phyloP scores from a whole-genome alignment of 345 rosid genomes.

The Firmiana major region DNA sequence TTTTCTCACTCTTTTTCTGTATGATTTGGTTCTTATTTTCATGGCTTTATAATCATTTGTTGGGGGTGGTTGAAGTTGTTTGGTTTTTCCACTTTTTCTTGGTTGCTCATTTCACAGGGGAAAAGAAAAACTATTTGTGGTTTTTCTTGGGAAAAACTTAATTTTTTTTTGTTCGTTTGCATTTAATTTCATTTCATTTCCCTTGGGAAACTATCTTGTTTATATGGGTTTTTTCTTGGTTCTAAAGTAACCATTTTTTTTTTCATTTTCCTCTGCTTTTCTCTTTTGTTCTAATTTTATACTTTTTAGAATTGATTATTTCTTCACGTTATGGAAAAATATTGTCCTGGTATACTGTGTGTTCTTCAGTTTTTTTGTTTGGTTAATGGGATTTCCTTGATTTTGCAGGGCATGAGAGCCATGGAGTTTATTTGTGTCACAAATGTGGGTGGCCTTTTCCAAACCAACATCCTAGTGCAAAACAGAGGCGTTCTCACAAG shows the following conservation, averaged over 20 bases:
- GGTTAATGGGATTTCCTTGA: neutral
- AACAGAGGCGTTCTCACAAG: conserved; percentile 62
- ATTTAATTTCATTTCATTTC: neutral
- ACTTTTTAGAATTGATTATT: neutral
- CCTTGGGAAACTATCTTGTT: neutral
- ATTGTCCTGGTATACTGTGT: conserved; percentile 5
- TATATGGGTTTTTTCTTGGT: neutral
- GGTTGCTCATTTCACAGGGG: neutral
- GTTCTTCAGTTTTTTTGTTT: conserved; percentile 21
- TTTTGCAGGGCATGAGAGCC: conserved; percentile 38
- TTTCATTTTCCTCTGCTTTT: neutral
- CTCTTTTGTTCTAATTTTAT: too few species aligned
- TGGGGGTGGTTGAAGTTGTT: neutral
- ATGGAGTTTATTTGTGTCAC: conserved; percentile 44
- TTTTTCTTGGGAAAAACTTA: neutral
- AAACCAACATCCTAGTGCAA: conserved; percentile 70
- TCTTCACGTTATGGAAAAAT: neutral
- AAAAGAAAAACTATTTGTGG: neutral
- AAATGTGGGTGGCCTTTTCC: conserved; percentile 76
- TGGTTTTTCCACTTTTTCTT: neutral
- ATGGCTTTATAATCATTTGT: neutral
- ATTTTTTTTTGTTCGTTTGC: neutral
- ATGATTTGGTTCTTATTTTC: neutral
- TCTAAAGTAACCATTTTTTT: neutral
- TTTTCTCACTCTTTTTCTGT: too few species aligned